A percentile compares a stretch with the other conserved stretches of the same genome.
Conservation (phyloP, 2,329 filamentous ascomycete species). For the Aureobasidium leucospermi region DNA sequence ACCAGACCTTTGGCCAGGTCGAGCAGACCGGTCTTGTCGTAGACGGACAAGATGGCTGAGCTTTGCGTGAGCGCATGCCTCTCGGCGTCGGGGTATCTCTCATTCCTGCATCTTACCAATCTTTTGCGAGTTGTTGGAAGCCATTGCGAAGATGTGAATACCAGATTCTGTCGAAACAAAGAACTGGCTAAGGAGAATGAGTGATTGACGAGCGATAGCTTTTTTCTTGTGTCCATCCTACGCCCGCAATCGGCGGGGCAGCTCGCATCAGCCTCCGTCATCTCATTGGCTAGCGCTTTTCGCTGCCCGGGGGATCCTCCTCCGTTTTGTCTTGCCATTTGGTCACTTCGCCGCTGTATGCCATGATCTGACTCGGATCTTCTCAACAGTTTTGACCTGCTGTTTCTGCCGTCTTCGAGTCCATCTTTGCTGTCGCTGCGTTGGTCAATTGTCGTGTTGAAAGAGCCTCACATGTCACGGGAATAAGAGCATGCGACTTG, state of each 20-base stretch:
- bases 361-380: background rate
- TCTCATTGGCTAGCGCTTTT: background rate
- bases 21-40: conserved; percentile 93
- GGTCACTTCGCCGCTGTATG: background rate
- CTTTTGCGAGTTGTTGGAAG: conserved; percentile 11
- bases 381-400: background rate
- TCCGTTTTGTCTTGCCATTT: background rate
- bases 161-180: conserved; percentile 2
- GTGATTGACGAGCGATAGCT: background rate
- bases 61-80: conserved; percentile 7
- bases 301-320: conserved; percentile 1
- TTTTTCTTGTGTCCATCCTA: background rate
- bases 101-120: conserved; percentile 12
- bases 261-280: background rate
- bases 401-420: background rate
- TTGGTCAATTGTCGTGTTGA: background rate
- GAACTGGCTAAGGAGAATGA: background rate
- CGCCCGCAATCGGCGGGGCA: conserved; percentile 8
- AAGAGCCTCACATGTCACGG: background rate
- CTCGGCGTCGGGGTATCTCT: background rate
- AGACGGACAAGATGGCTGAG: conserved; percentile 87
- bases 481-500: background rate
- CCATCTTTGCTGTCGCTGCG: background rate
- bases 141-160: background rate
- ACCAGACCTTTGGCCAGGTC: conserved; percentile 87